phyloP scores from a whole-genome alignment of 345 rosid species.

The Bruguiera parviflora region DNA sequence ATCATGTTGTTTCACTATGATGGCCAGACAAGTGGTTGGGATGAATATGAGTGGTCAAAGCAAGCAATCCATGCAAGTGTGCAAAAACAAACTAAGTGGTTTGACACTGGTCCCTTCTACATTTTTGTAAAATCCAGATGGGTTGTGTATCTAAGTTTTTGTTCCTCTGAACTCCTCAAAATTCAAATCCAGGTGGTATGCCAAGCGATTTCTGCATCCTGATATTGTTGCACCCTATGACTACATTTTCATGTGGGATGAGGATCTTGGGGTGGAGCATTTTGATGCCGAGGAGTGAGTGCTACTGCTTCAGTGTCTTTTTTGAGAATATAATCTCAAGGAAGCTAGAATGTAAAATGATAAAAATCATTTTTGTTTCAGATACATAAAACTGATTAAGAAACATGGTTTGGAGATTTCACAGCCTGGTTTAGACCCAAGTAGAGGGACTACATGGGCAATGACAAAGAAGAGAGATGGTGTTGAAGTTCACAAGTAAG shows the following conservation, averaged over 20 bases:
- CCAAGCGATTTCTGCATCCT: slow-evolving; percentile 96
- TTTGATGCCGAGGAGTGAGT: slow-evolving; percentile 83
- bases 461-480: slow-evolving; percentile 84
- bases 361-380: slow-evolving; percentile 23
- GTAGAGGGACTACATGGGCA: slow-evolving; percentile 77
- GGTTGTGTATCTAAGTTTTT: neutral
- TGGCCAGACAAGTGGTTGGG: slow-evolving; percentile 80
- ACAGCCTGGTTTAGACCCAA: slow-evolving; percentile 90
- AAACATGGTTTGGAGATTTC: slow-evolving; percentile 90
- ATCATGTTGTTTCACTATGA: slow-evolving; percentile 91
- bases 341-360: slow-evolving; percentile 3
- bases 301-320: neutral
- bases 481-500: slow-evolving; percentile 89
- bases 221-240: slow-evolving; percentile 82
- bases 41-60: slow-evolving; percentile 91
- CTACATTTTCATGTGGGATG: slow-evolving; percentile 92
- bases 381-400: slow-evolving; percentile 69
- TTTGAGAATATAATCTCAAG: slow-evolving; percentile 2
- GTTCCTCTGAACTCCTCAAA: slow-evolving; percentile 10
- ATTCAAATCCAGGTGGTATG: slow-evolving; percentile 71
- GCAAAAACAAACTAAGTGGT: slow-evolving; percentile 89
- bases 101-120: slow-evolving; percentile 22
- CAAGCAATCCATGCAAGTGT: slow-evolving; percentile 87
- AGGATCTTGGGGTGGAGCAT: slow-evolving; percentile 89
- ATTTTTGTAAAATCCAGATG: slow-evolving; percentile 1